Percentiles rank a stretch among this genome's conserved stretches.
Evolutionary conservation across 169 alveolate genomes (phyloP).

Genomic region (Amoebophrya sp.): DNA sequence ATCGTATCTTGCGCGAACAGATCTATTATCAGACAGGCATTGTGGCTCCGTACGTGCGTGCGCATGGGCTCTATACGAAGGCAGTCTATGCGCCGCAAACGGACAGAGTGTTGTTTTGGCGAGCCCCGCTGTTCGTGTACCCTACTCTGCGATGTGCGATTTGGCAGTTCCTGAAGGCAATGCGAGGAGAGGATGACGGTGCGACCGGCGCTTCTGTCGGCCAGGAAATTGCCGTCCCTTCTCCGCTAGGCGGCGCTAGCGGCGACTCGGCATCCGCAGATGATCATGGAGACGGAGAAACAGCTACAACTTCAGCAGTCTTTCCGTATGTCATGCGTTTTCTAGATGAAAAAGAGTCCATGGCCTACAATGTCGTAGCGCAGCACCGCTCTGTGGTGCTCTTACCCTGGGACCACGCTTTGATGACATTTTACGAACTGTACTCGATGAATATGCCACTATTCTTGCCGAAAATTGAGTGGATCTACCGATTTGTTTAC

Average conservation of each 20-base stretch:
- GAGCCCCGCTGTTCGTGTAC: background rate
- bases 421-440: constrained; percentile 30
- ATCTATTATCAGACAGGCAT: constrained; percentile 22
- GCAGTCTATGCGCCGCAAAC: background rate
- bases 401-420: constrained; percentile 32
- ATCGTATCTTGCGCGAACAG: background rate
- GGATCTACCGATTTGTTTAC: constrained; percentile 26
- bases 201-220: no score
- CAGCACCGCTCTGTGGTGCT: background rate
- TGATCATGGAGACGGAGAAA: background rate
- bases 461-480: constrained; percentile 20
- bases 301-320: background rate
- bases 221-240: no score
- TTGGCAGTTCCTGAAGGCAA: background rate
- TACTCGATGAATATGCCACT: background rate
- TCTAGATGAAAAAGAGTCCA: background rate
- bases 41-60: background rate
- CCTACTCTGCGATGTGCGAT: background rate
- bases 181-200: no score
- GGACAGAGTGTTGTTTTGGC: constrained; percentile 13
- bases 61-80: constrained; percentile 28
- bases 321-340: background rate
- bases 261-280: background rate
- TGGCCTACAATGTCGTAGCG: background rate
- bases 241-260: no score